Conservation (phyloP, 2,329 filamentous ascomycete genomes). For the Trichoderma oligosporum region DNA sequence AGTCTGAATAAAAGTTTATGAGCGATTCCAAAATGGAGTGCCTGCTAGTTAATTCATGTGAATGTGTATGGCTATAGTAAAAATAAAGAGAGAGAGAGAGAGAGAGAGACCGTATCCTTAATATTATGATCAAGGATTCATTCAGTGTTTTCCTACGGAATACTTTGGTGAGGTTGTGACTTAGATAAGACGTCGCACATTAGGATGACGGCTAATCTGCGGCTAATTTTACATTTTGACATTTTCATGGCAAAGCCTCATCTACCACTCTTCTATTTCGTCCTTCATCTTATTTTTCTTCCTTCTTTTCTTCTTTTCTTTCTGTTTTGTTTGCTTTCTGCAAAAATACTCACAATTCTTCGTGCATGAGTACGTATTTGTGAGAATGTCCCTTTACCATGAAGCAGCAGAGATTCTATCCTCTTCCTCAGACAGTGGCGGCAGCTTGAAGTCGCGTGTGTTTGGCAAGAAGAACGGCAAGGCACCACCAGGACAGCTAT, state of each 20-base stretch:
- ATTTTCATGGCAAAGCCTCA: neutral
- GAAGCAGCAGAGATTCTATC: conserved; percentile 76
- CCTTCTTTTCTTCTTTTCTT: neutral
- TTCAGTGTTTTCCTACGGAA: too few species aligned
- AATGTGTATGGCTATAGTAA: neutral
- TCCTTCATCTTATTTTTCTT: neutral
- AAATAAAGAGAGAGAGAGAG: neutral
- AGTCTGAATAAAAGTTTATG: conserved; percentile 13
- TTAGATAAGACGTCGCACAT: neutral
- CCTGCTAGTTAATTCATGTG: neutral
- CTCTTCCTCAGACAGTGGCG: conserved; percentile 52
- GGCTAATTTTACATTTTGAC: conserved; percentile 17
- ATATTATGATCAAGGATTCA: too few species aligned
- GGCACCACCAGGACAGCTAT: conserved; percentile 75
- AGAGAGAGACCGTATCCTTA: too few species aligned
- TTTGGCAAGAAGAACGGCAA: conserved; percentile 73
- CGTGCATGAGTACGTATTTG: neutral
- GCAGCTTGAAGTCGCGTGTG: conserved; percentile 81
- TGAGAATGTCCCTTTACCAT: conserved; percentile 85
- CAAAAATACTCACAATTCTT: too few species aligned
- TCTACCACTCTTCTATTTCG: neutral
- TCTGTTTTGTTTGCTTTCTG: neutral
- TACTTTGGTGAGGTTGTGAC: too few species aligned
- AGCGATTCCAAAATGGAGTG: neutral
- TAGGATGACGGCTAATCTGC: conserved; percentile 21